Percentiles rank a stretch among this genome's conserved stretches.
Conservation (phyloP, 331 rosid species). For the Pyracantha coccinea region DNA sequence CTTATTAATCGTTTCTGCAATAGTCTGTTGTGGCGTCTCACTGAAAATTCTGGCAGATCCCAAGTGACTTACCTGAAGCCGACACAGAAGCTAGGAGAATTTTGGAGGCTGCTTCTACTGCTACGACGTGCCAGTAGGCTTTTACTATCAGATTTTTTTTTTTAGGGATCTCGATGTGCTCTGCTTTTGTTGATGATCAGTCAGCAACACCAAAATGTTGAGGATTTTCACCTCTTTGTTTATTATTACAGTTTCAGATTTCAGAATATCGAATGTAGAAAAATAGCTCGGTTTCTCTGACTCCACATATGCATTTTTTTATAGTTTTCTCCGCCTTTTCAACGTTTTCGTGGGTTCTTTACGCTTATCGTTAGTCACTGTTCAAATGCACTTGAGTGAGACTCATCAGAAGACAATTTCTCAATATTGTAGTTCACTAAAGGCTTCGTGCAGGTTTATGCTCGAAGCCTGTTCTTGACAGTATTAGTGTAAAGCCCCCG, state of each 20-base stretch:
- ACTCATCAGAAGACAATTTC: background rate
- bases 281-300: background rate
- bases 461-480: too few relatives aligned
- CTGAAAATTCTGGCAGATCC: conserved; percentile 37
- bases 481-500: too few relatives aligned
- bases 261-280: background rate
- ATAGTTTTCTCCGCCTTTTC: background rate
- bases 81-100: conserved; percentile 60
- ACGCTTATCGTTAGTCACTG: too few relatives aligned
- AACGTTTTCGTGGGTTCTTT: background rate
- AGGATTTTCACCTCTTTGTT: background rate
- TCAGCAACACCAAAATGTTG: background rate
- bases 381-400: background rate
- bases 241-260: background rate
- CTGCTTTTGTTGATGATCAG: background rate
- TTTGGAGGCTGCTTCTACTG: conserved; percentile 43
- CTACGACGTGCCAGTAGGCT: conserved; percentile 21
- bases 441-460: too few relatives aligned
- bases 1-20: background rate
- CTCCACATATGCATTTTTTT: background rate
- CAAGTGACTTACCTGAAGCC: conserved; percentile 59
- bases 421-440: background rate
- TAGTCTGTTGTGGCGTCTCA: conserved; percentile 9
- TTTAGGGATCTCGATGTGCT: background rate
- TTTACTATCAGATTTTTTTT: conserved; percentile 7